A percentile compares a stretch with the other conserved stretches of the same genome.
phyloP scores from a whole-genome alignment of 176 grass and related monocot genomes.

The Otatea glauca region DNA sequence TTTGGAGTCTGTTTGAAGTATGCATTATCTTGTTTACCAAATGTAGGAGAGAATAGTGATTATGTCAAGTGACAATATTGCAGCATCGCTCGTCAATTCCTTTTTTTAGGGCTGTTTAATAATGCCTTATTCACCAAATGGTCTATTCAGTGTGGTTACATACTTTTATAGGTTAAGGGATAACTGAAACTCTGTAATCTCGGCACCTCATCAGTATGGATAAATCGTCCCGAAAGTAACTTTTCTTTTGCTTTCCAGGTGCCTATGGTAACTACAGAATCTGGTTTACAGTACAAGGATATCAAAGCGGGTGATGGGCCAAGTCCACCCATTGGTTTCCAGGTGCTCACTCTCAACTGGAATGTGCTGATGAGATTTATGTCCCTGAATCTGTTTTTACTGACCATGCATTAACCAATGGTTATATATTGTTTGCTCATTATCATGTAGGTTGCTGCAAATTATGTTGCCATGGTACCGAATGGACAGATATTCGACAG shows the following conservation, averaged over 20 bases:
- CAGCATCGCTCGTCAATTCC: no score
- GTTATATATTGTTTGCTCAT: not conserved
- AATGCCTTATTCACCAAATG: no score
- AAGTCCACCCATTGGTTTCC: conserved; percentile 84
- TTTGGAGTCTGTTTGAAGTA: no score
- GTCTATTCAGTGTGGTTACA: not conserved
- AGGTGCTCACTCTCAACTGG: conserved; percentile 44
- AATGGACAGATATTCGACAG: conserved; percentile 93
- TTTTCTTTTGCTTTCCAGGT: conserved; percentile 45
- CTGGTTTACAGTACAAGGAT: conserved; percentile 90
- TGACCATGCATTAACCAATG: not conserved
- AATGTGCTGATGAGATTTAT: not conserved
- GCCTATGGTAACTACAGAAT: conserved; percentile 86
- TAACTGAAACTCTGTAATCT: not conserved
- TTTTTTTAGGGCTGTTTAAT: no score
- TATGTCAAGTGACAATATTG: no score
- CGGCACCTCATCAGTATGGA: not conserved
- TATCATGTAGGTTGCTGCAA: conserved; percentile 85
- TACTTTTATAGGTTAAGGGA: not conserved
- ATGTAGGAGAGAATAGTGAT: no score
- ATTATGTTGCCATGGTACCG: conserved; percentile 90
- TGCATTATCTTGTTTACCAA: no score
- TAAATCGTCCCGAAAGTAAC: not conserved
- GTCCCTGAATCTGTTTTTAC: not conserved
- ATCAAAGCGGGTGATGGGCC: conserved; percentile 80